These are phyloP conservation scores for Scleroderma citrinum DNA, from an alignment of 768 basidiomycete species.

Conservation along the genomic window DNA sequence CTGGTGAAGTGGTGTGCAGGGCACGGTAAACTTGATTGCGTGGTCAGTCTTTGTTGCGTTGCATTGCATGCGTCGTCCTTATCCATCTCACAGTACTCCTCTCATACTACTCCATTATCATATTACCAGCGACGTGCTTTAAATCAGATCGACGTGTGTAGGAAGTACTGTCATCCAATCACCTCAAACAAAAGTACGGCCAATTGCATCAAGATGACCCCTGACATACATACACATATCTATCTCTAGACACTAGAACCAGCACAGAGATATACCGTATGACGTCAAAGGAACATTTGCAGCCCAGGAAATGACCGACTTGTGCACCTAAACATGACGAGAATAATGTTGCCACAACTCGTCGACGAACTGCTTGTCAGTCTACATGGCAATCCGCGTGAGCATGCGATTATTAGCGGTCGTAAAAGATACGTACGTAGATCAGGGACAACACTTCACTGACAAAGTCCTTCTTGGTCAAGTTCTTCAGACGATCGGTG, in stretches of 20 bases:
- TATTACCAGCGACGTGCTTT: neutral
- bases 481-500: conserved; percentile 10
- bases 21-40: conserved; percentile 40
- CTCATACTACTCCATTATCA: neutral
- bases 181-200: too few species aligned
- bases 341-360: conserved; percentile 50
- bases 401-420: neutral
- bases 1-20: conserved; percentile 86
- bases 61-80: neutral
- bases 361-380: conserved; percentile 62
- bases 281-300: neutral
- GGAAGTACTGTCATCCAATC: too few species aligned
- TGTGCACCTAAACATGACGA: conserved; percentile 3
- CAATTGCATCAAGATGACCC: neutral
- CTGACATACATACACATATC: neutral
- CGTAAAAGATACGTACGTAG: conserved; percentile 39
- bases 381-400: conserved; percentile 32
- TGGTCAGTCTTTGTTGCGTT: neutral
- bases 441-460: conserved; percentile 55
- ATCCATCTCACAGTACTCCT: neutral
- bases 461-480: conserved; percentile 54
- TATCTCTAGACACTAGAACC: neutral
- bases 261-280: neutral
- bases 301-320: neutral
- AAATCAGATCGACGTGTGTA: neutral